Evolutionary conservation across 257 asterid species (phyloP).

Genomic region (Thymus mandschuricus): DNA sequence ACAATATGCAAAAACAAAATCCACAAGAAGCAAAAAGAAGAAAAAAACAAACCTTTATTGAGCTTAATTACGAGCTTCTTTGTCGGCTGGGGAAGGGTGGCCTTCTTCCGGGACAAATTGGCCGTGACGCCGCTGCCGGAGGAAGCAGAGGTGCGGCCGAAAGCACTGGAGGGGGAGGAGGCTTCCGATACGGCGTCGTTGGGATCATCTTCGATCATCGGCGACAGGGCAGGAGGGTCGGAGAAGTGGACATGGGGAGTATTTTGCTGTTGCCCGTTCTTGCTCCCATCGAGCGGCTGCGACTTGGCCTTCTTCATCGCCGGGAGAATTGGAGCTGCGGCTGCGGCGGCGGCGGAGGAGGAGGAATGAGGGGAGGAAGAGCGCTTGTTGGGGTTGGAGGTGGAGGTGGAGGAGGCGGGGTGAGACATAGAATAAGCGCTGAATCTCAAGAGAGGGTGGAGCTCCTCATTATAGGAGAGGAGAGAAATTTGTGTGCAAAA

Average conservation of each 20-base stretch:
- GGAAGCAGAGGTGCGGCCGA: conserved; percentile 41
- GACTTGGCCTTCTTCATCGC: conserved; percentile 84
- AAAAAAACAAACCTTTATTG: conserved; percentile 56
- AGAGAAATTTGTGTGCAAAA: conserved; percentile 3
- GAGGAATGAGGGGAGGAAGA: conserved; percentile 34
- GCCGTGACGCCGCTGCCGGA: conserved; percentile 62
- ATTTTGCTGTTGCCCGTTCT: conserved; percentile 42
- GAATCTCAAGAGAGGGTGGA: conserved; percentile 47
- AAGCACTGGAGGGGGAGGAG: conserved; percentile 44
- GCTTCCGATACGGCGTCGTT: conserved; percentile 53
- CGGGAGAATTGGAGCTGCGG: conserved; percentile 45
- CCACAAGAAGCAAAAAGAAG: neutral
- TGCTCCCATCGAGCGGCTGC: conserved; percentile 53
- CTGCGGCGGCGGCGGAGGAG: conserved; percentile 37
- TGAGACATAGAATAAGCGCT: conserved; percentile 62
- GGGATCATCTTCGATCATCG: conserved; percentile 74
- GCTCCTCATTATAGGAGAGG: conserved; percentile 44
- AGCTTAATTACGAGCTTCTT: conserved; percentile 87
- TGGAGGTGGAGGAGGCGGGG: conserved; percentile 42
- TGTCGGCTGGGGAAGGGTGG: conserved; percentile 79
- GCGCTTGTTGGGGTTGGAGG: conserved; percentile 39
- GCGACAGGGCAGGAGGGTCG: conserved; percentile 45
- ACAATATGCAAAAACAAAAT: neutral
- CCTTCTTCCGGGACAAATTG: conserved; percentile 75
- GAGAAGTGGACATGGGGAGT: conserved; percentile 55